Evolutionary conservation across 352 stramenopile species (phyloP).

Genomic region (Peronospora destructor): DNA sequence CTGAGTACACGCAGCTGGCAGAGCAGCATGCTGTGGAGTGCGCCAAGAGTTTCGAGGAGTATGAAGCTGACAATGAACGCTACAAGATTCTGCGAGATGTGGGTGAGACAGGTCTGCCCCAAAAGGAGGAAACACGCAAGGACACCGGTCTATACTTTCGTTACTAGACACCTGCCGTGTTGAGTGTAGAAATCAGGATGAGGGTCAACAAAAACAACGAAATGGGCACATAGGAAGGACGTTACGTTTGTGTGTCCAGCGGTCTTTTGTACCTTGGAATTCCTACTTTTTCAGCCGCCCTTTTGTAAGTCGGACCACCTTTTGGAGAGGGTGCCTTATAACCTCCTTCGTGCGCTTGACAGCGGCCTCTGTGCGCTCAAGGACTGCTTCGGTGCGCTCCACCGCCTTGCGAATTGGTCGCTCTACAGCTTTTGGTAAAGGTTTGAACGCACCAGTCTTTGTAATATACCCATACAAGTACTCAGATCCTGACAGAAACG

Average conservation of each 20-base stretch:
- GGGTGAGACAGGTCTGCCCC: constrained; percentile 68
- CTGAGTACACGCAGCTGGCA: constrained; percentile 80
- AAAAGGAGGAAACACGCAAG: constrained; percentile 61
- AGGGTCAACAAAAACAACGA: constrained; percentile 33
- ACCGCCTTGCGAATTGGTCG: constrained; percentile 23
- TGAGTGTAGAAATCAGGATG: constrained; percentile 21
- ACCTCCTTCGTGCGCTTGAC: constrained; percentile 32
- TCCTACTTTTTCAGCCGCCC: constrained; percentile 25
- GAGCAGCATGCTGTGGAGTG: constrained; percentile 64
- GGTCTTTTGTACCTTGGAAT: background rate
- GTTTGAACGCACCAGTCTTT: constrained; percentile 59
- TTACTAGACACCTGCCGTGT: constrained; percentile 59
- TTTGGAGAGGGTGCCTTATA: constrained; percentile 16
- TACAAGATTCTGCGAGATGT: constrained; percentile 76
- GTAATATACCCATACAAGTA: constrained; percentile 74
- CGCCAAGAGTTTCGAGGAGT: constrained; percentile 79
- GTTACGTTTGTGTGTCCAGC: background rate
- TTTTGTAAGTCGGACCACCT: constrained; percentile 24
- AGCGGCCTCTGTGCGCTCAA: constrained; percentile 29
- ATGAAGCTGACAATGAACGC: constrained; percentile 68
- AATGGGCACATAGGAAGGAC: constrained; percentile 25
- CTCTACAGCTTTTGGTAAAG: constrained; percentile 34
- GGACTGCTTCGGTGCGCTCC: constrained; percentile 26
- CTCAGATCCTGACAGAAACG: constrained; percentile 65
- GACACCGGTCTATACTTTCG: constrained; percentile 84